A percentile compares a stretch with the other conserved stretches of the same genome.
Evolutionary conservation across 148 eudicot species (phyloP).

Genomic region (Cornus controversa): DNA sequence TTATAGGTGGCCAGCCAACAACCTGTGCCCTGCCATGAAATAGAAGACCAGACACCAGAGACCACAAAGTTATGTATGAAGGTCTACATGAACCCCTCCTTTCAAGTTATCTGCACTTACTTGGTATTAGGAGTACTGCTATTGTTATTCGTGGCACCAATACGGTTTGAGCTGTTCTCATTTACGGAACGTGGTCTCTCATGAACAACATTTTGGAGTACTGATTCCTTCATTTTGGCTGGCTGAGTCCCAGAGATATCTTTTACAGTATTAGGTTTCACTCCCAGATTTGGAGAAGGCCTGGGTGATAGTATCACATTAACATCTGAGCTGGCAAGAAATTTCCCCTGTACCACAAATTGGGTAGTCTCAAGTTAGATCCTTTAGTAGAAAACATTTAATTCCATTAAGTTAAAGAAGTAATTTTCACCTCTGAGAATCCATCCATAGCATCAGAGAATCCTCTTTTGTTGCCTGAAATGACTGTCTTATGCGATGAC

Average conservation of each 20-base stretch:
- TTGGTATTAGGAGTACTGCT: slow-evolving; percentile 38
- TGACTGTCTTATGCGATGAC: slow-evolving; percentile 25
- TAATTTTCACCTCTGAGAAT: slow-evolving; percentile 30
- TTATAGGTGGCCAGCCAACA: slow-evolving; percentile 67
- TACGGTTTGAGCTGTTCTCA: slow-evolving; percentile 19
- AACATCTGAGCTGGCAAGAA: slow-evolving; percentile 24
- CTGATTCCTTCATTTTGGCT: slow-evolving; percentile 30
- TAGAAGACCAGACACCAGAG: neutral
- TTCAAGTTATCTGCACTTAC: slow-evolving; percentile 30
- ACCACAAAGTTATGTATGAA: slow-evolving; percentile 5
- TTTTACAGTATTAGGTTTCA: slow-evolving; percentile 26
- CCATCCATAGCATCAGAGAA: slow-evolving; percentile 47
- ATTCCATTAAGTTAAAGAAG: neutral
- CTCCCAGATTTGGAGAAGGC: slow-evolving; percentile 27
- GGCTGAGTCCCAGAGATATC: slow-evolving; percentile 20
- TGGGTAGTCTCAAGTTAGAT: slow-evolving; percentile 11
- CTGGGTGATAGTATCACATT: slow-evolving; percentile 28
- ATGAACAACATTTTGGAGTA: slow-evolving; percentile 21
- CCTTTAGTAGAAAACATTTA: slow-evolving; percentile 22
- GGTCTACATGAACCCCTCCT: neutral
- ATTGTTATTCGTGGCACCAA: slow-evolving; percentile 21
- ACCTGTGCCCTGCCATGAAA: slow-evolving; percentile 50
- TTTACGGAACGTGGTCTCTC: slow-evolving; percentile 32
- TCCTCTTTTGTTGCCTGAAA: slow-evolving; percentile 63
- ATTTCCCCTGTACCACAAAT: slow-evolving; percentile 26